These are phyloP conservation scores for Vaccinium vitisidaea DNA, from an alignment of 148 eudicot species.

Conservation along the genomic window DNA sequence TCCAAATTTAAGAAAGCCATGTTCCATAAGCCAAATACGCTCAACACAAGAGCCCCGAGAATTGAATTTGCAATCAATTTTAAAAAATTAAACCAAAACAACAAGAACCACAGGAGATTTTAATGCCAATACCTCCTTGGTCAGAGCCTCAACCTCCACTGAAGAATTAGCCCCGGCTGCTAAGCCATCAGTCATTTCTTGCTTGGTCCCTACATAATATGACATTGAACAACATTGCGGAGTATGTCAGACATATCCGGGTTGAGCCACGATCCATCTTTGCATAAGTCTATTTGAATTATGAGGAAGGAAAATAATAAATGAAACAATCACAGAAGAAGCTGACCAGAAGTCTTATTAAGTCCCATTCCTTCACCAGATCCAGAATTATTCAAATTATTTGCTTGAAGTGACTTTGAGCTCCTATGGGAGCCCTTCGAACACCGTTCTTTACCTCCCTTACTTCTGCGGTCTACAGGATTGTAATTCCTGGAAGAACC, in stretches of 20 bases:
- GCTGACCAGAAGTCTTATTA: conserved; percentile 45
- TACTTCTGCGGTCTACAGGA: conserved; percentile 81
- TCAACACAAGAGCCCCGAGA: not conserved
- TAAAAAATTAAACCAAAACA: not conserved
- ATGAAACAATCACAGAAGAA: not conserved
- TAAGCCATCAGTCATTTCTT: conserved; percentile 35
- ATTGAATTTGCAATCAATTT: not conserved
- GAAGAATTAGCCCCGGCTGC: conserved; percentile 31
- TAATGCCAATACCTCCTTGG: conserved; percentile 31
- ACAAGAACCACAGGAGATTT: not conserved
- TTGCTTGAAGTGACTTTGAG: conserved; percentile 69
- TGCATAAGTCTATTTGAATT: not conserved
- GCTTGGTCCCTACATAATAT: conserved; percentile 43
- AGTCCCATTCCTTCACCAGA: conserved; percentile 38
- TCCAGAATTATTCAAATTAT: conserved; percentile 47
- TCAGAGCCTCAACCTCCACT: conserved; percentile 52
- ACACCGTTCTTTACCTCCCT: conserved; percentile 60
- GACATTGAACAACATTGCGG: not conserved
- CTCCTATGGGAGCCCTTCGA: conserved; percentile 40
- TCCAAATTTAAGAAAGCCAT: not conserved
- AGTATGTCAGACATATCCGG: not conserved
- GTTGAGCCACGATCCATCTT: not conserved
- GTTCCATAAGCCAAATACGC: not conserved
- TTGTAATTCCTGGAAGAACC: conserved; percentile 65
- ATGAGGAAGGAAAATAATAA: not conserved